Evolutionary conservation across 306 rosid species (phyloP), one percentile per base, ranked within the genome.

Genomic region (Betula pendula): DNA sequence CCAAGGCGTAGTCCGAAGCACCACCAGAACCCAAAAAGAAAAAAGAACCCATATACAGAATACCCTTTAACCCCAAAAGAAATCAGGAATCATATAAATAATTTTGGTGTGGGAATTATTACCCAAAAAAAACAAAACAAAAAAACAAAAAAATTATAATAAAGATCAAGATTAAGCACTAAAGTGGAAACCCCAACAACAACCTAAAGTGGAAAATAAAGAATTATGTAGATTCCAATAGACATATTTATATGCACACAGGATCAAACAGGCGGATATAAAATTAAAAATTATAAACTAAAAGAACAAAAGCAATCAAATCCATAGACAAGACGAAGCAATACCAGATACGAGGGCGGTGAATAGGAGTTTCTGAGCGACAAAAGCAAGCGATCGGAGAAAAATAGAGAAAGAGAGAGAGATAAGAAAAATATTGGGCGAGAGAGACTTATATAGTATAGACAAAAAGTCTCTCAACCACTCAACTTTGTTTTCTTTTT

Each of bases 381-480:
- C 42, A n/a, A 35, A 29, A 12, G 16, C 38, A 3, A 75, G 19
- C 48, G 3, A n/a, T n/a, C n/a, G 33, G 2, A 38, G 42, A 4
- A 27, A 47, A 0, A 20, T 3, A 0, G 19, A 48, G 17, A 19
- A 12, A 49, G 24, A 76, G 70, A 38, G 4, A 53, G 17, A 3
- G 40, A 35, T 62, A 16, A 16, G 6, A 16, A 12, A 16, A 1
- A 40, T 22, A 12, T 3, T n/a, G 44, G 66, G 74, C 7, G 38
- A 10, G 56, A 35, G 2, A n/a, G 51, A 49, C 38, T 75, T 75
- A 60, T 75, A 69, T 27, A 68, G 73, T 59, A 20, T 73, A 75
- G 84, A 75, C 40, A 70, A 60, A 70, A 60, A n/a, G 31, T 24
- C 84, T 75, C 84, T n/a, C 29, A 15, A 6, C 77, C 80, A 70